A percentile compares a stretch with the other conserved stretches of the same genome.
These are phyloP conservation scores for Taphrina communis DNA, from an alignment of 1,139 yeast species.

Conservation along the genomic window DNA sequence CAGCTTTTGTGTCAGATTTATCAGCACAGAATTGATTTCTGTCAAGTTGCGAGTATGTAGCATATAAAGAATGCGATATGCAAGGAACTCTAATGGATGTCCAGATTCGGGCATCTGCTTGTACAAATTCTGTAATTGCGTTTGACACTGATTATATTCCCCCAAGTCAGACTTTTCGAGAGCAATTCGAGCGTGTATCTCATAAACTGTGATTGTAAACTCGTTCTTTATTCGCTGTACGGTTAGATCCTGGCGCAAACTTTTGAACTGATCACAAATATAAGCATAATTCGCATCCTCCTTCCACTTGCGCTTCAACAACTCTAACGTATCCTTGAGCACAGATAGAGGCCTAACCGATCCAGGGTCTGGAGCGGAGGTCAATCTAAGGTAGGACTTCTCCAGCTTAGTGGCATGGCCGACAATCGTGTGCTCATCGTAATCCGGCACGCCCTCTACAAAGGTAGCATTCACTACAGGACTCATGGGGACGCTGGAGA, in stretches of 20 bases:
- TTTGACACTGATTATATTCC: conserved; percentile 93
- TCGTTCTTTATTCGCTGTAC: conserved; percentile 86
- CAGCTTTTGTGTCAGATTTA: conserved; percentile 49
- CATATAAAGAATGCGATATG: conserved; percentile 78
- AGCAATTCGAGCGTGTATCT: conserved; percentile 85
- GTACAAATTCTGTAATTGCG: conserved; percentile 64
- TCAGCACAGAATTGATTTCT: conserved; percentile 50
- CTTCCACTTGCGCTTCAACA: conserved; percentile 63
- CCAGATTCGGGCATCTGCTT: conserved; percentile 47
- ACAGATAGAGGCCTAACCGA: conserved; percentile 75
- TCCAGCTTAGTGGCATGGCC: conserved; percentile 74
- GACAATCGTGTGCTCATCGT: conserved; percentile 55
- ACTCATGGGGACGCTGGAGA: conserved; percentile 39
- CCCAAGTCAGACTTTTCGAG: conserved; percentile 78
- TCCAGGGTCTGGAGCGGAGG: conserved; percentile 89
- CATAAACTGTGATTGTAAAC: conserved; percentile 80
- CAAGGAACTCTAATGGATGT: conserved; percentile 65
- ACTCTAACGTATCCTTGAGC: conserved; percentile 63
- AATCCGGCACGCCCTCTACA: conserved; percentile 41
- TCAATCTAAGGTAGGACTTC: conserved; percentile 77
- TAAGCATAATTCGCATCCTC: conserved; percentile 69
- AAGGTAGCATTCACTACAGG: conserved; percentile 12
- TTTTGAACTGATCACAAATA: conserved; percentile 85
- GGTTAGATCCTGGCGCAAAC: conserved; percentile 88
- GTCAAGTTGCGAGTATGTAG: conserved; percentile 71